These are phyloP conservation scores for Croton setiger DNA, from an alignment of 441 rosid genomes.

Conservation along the genomic window DNA sequence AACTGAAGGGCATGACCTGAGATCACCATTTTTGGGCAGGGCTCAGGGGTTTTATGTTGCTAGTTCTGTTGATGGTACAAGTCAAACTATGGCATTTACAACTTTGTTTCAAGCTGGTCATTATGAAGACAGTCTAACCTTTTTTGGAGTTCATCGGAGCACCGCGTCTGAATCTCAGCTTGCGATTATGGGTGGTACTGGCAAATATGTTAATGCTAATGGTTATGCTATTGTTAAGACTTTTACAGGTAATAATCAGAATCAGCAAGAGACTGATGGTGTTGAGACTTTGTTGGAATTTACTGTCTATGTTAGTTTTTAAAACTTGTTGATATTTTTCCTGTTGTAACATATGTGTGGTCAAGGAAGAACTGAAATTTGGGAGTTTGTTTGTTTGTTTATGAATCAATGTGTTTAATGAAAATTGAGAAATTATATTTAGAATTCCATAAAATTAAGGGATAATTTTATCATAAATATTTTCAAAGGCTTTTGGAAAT, in stretches of 20 bases:
- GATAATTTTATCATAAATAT: too few relatives aligned
- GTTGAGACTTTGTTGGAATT: slow-evolving; percentile 40
- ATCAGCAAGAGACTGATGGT: slow-evolving; percentile 39
- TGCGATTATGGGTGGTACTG: slow-evolving; percentile 50
- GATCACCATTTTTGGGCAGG: slow-evolving; percentile 38
- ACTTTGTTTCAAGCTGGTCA: slow-evolving; percentile 36
- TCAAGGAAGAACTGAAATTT: neutral
- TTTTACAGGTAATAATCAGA: slow-evolving; percentile 20
- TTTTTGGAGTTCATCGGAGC: slow-evolving; percentile 47
- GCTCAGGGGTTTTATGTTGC: slow-evolving; percentile 50
- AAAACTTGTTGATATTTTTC: neutral
- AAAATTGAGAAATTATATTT: neutral
- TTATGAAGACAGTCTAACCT: slow-evolving; percentile 37
- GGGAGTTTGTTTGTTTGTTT: neutral
- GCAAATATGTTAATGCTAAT: slow-evolving; percentile 41
- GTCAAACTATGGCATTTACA: slow-evolving; percentile 47
- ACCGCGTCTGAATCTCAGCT: slow-evolving; percentile 43
- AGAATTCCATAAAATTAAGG: neutral
- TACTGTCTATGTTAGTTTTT: slow-evolving; percentile 21
- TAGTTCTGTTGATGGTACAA: slow-evolving; percentile 44
- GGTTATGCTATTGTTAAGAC: slow-evolving; percentile 43
- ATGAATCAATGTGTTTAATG: neutral
- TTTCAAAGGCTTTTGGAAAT: too few relatives aligned
- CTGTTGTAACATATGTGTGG: slow-evolving; percentile 1
- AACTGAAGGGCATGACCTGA: slow-evolving; percentile 45